Conservation (phyloP, 2,329 filamentous ascomycete species). For the Botrytis deweyae region DNA sequence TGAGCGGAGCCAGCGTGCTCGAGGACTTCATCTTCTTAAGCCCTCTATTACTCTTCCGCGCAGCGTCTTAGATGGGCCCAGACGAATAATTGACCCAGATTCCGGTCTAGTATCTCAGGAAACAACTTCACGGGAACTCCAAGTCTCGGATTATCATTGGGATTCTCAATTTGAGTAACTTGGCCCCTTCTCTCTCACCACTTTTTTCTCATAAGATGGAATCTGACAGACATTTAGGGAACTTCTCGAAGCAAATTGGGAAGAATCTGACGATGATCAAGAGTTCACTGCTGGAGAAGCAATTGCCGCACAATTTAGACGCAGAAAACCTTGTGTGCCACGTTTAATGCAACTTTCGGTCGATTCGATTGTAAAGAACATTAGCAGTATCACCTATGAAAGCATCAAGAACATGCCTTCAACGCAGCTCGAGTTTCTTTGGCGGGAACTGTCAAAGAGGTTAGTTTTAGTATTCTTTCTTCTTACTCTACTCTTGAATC, state of each 20-base stretch:
- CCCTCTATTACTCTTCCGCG: neutral
- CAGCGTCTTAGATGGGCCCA: neutral
- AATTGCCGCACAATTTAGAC: neutral
- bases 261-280: neutral
- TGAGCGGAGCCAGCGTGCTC: neutral
- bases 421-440: neutral
- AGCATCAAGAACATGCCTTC: neutral
- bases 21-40: neutral
- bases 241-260: neutral
- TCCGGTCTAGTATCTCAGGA: neutral
- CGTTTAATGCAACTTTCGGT: neutral
- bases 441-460: constrained; percentile 7
- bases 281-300: neutral
- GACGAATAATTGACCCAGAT: neutral
- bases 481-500: neutral
- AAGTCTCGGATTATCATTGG: constrained; percentile 1
- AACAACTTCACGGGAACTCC: neutral
- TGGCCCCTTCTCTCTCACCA: neutral
- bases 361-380: neutral
- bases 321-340: neutral
- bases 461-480: neutral
- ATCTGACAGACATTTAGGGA: neutral
- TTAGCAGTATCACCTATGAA: neutral
- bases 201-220: neutral
- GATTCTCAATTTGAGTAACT: neutral